Evolutionary conservation across 139 green algal species (phyloP).

Genomic region (Chlamydomonas urium): DNA sequence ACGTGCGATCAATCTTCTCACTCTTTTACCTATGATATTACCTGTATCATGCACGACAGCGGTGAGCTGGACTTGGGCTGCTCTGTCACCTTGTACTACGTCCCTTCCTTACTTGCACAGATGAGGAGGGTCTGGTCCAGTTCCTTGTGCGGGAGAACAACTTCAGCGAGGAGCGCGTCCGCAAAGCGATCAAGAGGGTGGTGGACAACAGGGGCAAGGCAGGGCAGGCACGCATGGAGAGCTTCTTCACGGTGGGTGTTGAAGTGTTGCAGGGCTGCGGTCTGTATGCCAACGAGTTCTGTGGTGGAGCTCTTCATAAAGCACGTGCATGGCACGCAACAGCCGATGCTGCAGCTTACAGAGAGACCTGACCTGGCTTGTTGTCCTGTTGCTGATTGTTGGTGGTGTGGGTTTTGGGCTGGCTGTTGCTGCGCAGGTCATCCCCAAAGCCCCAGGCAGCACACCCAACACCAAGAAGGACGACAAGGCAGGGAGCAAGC

Average conservation of each 20-base stretch:
- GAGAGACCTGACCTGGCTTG: not conserved
- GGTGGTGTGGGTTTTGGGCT: not conserved
- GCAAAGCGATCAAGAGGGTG: conserved; percentile 59
- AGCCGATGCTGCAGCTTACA: not conserved
- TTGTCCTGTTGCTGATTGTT: not conserved
- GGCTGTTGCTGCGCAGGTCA: not conserved
- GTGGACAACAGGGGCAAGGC: conserved; percentile 58
- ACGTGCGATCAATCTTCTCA: no score
- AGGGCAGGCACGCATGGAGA: conserved; percentile 69
- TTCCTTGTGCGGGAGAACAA: conserved; percentile 93
- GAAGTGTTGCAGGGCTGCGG: not conserved
- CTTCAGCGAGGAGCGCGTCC: conserved; percentile 88
- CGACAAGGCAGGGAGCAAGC: conserved; percentile 3
- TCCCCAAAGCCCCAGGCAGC: not conserved
- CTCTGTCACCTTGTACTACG: no score
- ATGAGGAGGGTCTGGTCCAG: conserved; percentile 86
- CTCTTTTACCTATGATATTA: no score
- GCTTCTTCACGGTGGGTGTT: conserved; percentile 67
- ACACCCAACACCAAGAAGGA: not conserved
- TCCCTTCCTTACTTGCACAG: no score
- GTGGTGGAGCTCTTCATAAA: not conserved
- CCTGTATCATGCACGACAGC: no score
- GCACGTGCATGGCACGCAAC: no score
- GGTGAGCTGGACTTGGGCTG: no score
- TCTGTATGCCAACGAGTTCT: not conserved